Percentiles rank a stretch among this genome's conserved stretches.
Conservation (phyloP, 768 basidiomycete genomes). For the Daedalea quercina region DNA sequence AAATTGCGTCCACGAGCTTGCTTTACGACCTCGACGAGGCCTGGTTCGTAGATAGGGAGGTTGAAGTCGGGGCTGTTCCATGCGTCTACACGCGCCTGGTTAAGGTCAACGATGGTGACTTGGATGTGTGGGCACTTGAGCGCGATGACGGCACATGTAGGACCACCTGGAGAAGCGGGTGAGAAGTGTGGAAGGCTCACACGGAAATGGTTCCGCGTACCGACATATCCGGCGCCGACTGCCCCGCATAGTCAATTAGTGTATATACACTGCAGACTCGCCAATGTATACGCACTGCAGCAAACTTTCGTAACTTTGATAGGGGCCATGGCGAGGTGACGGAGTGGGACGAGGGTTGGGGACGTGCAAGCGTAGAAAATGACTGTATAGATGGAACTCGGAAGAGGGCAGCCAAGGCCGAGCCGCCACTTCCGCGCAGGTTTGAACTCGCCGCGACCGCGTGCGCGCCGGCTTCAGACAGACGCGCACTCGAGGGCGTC, state of each 20-base stretch:
- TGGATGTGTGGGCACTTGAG: slow-evolving; percentile 87
- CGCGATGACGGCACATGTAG: slow-evolving; percentile 93
- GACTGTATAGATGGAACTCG: slow-evolving; percentile 2
- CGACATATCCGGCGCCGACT: slow-evolving; percentile 94
- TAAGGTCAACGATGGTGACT: slow-evolving; percentile 98
- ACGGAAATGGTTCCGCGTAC: slow-evolving; percentile 34
- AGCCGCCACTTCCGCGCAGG: background rate
- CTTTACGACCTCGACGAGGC: slow-evolving; percentile 87
- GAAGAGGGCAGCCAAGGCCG: background rate
- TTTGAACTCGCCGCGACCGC: background rate
- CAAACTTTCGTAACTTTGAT: slow-evolving; percentile 75
- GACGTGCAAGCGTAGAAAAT: slow-evolving; percentile 4
- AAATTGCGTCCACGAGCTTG: slow-evolving; percentile 88
- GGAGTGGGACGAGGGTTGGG: slow-evolving; percentile 12
- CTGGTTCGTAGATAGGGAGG: slow-evolving; percentile 97
- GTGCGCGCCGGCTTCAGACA: background rate
- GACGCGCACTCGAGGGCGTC: background rate
- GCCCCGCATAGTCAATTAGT: slow-evolving; percentile 4
- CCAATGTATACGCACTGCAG: slow-evolving; percentile 59
- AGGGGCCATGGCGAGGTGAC: slow-evolving; percentile 37
- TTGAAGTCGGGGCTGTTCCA: slow-evolving; percentile 88
- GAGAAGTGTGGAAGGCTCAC: background rate
- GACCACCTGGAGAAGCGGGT: slow-evolving; percentile 56
- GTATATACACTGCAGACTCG: slow-evolving; percentile 1
- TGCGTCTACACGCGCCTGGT: slow-evolving; percentile 88